Conservation (phyloP, 2,329 filamentous ascomycete genomes). For the Colletotrichum acutatum region DNA sequence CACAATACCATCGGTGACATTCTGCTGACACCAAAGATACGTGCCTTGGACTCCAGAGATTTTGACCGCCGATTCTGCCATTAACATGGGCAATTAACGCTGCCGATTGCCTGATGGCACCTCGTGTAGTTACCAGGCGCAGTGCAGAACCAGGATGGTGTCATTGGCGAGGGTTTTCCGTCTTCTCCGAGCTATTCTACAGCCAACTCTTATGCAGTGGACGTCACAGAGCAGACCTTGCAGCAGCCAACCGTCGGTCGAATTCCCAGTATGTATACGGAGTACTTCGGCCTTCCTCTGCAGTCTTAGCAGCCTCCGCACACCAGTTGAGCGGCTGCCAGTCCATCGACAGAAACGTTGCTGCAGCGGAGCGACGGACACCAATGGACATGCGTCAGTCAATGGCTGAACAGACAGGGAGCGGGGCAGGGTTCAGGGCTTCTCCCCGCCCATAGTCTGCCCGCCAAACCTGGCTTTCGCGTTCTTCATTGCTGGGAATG, state of each 20-base stretch:
- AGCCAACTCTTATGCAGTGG: not conserved
- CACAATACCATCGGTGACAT: not conserved
- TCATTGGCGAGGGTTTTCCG: not conserved
- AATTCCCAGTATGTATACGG: not conserved
- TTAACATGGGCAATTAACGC: too few relatives aligned
- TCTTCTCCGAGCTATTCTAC: not conserved
- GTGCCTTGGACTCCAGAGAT: not conserved
- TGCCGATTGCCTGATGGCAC: not conserved
- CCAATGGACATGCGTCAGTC: not conserved
- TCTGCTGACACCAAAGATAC: not conserved
- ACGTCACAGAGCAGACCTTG: not conserved
- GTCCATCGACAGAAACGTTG: not conserved
- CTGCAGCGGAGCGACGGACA: not conserved
- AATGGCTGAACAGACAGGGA: not conserved
- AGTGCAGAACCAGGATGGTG: not conserved
- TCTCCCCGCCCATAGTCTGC: not conserved
- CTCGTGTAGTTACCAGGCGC: not conserved
- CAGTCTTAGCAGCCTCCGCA: not conserved
- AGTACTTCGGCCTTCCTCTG: too few relatives aligned
- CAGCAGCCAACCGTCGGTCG: not conserved
- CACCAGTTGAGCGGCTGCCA: not conserved
- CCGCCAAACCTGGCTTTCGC: not conserved
- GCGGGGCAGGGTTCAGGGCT: constrained; percentile 21
- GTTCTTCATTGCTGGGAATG: not conserved
- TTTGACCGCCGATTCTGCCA: not conserved